These are phyloP conservation scores for Pseudopithomyces maydicus DNA, from an alignment of 2,329 filamentous ascomycete species.

Conservation along the genomic window DNA sequence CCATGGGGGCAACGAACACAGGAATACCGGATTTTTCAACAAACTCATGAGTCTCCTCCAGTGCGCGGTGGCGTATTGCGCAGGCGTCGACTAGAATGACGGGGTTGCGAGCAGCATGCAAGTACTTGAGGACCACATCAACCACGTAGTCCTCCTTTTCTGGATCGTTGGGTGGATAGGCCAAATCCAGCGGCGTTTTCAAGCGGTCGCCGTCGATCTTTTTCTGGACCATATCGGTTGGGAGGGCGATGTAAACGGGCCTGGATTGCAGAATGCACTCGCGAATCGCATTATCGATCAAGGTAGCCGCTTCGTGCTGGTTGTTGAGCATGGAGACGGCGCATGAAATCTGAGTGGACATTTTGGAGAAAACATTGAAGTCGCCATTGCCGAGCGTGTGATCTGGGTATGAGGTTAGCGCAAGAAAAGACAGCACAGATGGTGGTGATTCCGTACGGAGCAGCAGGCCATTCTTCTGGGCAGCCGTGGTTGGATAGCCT, in stretches of 20 bases:
- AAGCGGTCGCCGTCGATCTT: conserved; percentile 77
- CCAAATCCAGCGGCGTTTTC: conserved; percentile 71
- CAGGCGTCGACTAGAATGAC: conserved; percentile 84
- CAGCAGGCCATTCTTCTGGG: conserved; percentile 48
- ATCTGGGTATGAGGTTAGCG: conserved; percentile 17
- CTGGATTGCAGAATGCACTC: conserved; percentile 75
- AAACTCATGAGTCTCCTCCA: conserved; percentile 74
- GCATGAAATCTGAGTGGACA: conserved; percentile 74
- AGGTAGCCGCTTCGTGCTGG: conserved; percentile 69
- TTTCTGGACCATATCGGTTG: conserved; percentile 77
- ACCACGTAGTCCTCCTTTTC: conserved; percentile 84
- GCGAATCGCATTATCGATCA: conserved; percentile 78
- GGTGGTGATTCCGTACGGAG: conserved; percentile 28
- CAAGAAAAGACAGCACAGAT: too few relatives aligned
- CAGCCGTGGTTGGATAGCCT: conserved; percentile 49
- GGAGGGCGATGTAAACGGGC: conserved; percentile 83
- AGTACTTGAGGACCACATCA: conserved; percentile 73
- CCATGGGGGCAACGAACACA: conserved; percentile 88
- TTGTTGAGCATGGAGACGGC: conserved; percentile 73
- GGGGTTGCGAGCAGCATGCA: conserved; percentile 74
- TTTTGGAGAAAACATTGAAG: conserved; percentile 81
- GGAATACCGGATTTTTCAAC: conserved; percentile 76
- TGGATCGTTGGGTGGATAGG: conserved; percentile 66
- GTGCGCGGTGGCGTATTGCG: conserved; percentile 74
- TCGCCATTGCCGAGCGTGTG: conserved; percentile 63